These are phyloP conservation scores for Psophocarpus tetragonolobus DNA, from an alignment of 306 rosid species.

Conservation along the genomic window DNA sequence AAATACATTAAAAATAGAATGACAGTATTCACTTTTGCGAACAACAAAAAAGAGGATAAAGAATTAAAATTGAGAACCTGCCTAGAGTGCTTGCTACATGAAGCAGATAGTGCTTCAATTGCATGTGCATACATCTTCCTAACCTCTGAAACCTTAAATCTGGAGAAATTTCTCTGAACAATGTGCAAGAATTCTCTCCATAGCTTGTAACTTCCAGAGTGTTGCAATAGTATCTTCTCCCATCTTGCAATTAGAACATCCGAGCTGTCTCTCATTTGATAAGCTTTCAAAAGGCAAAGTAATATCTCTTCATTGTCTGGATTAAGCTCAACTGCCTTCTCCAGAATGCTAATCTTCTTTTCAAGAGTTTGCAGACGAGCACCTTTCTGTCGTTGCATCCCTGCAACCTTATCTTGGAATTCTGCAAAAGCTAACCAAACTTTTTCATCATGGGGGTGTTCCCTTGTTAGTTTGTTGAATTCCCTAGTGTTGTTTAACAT, in stretches of 20 bases:
- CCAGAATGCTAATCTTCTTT: slow-evolving; percentile 92
- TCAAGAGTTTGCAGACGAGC: slow-evolving; percentile 95
- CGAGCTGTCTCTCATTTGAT: slow-evolving; percentile 71
- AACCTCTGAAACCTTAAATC: slow-evolving; percentile 86
- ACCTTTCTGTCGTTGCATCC: slow-evolving; percentile 88
- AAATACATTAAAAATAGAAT: slow-evolving; percentile 30
- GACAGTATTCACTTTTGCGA: background rate
- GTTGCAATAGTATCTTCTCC: slow-evolving; percentile 82
- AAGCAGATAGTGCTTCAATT: slow-evolving; percentile 86
- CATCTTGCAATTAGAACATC: slow-evolving; percentile 80
- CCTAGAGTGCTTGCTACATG: slow-evolving; percentile 88
- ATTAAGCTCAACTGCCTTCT: slow-evolving; percentile 88
- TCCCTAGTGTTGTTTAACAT: slow-evolving; percentile 77
- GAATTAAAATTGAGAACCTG: slow-evolving; percentile 77
- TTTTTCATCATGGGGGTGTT: slow-evolving; percentile 78
- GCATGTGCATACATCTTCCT: slow-evolving; percentile 91
- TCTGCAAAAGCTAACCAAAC: slow-evolving; percentile 84
- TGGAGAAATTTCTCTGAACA: slow-evolving; percentile 88
- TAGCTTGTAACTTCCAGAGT: slow-evolving; percentile 69
- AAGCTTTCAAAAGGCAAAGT: slow-evolving; percentile 81
- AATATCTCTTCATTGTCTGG: slow-evolving; percentile 80
- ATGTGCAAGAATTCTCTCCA: slow-evolving; percentile 89
- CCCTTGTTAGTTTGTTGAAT: slow-evolving; percentile 84
- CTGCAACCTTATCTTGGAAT: slow-evolving; percentile 86
- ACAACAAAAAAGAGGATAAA: slow-evolving; percentile 19